Percentiles rank a stretch among this genome's conserved stretches.
phyloP scores from a whole-genome alignment of 768 basidiomycete species.

The Mycena chlorophos region DNA sequence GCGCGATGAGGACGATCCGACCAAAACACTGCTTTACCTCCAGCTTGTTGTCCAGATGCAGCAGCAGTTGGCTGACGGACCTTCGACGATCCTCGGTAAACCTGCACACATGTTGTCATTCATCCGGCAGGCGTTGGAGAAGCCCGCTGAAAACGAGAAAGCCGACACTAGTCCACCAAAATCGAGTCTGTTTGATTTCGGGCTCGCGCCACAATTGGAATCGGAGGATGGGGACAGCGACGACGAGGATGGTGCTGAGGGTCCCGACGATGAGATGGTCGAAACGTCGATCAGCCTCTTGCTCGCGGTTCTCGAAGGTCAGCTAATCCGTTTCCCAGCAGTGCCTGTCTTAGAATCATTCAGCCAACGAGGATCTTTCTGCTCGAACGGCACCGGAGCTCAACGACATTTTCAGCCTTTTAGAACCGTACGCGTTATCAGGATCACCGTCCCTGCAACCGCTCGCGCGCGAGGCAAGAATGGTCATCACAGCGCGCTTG shows the following conservation, averaged over 20 bases:
- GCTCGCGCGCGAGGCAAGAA: slow-evolving; percentile 73
- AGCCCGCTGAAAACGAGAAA: slow-evolving; percentile 26
- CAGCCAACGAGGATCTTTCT: slow-evolving; percentile 61
- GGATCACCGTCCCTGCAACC: slow-evolving; percentile 49
- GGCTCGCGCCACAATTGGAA: slow-evolving; percentile 31
- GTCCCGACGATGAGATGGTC: slow-evolving; percentile 61
- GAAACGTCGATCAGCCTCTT: slow-evolving; percentile 80
- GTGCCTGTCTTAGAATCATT: background rate
- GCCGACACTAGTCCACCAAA: slow-evolving; percentile 13
- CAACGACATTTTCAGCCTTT: slow-evolving; percentile 65
- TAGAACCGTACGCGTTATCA: slow-evolving; percentile 57
- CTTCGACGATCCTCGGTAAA: slow-evolving; percentile 58
- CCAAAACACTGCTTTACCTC: slow-evolving; percentile 65
- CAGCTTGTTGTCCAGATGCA: slow-evolving; percentile 86
- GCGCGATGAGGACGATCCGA: slow-evolving; percentile 47
- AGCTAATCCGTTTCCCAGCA: slow-evolving; percentile 5
- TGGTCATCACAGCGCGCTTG: slow-evolving; percentile 81
- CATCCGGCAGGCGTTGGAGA: slow-evolving; percentile 73
- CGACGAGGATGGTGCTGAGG: slow-evolving; percentile 44
- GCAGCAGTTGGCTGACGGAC: slow-evolving; percentile 56
- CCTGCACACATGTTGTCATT: slow-evolving; percentile 80
- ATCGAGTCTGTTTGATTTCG: slow-evolving; percentile 34
- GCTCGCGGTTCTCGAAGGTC: slow-evolving; percentile 86
- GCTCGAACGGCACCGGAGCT: slow-evolving; percentile 62
- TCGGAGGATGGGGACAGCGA: slow-evolving; percentile 59